Evolutionary conservation across 1,139 yeast genomes (phyloP).

Genomic region (Saccharomyces hybrid): DNA sequence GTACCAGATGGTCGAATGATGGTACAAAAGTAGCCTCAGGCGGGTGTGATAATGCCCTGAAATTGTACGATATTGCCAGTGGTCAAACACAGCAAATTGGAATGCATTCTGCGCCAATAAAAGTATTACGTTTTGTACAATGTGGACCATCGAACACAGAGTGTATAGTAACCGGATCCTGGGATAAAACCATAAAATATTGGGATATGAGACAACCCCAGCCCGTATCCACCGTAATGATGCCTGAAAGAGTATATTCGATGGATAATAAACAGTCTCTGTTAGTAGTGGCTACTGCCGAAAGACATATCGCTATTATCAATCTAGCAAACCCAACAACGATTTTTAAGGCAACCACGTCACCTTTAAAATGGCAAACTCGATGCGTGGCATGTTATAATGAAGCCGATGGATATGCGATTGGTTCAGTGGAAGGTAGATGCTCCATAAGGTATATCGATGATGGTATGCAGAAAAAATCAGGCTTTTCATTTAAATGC

Average conservation of each 20-base stretch:
- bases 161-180: slow-evolving; percentile 84
- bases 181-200: slow-evolving; percentile 92
- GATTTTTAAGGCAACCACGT: slow-evolving; percentile 62
- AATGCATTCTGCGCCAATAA: slow-evolving; percentile 75
- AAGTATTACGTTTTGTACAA: slow-evolving; percentile 64
- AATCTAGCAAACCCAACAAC: slow-evolving; percentile 79
- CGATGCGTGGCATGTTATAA: slow-evolving; percentile 77
- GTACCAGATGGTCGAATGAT: slow-evolving; percentile 76
- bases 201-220: slow-evolving; percentile 74
- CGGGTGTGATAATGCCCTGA: slow-evolving; percentile 87
- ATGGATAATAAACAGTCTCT: slow-evolving; percentile 81
- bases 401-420: slow-evolving; percentile 83
- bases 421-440: slow-evolving; percentile 92
- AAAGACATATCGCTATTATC: slow-evolving; percentile 68
- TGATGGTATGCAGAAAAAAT: slow-evolving; percentile 62
- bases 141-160: slow-evolving; percentile 78
- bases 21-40: slow-evolving; percentile 87
- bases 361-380: slow-evolving; percentile 92
- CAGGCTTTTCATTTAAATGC: slow-evolving; percentile 87
- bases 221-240: slow-evolving; percentile 69
- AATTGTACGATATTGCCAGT: slow-evolving; percentile 70
- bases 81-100: slow-evolving; percentile 85
- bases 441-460: slow-evolving; percentile 95
- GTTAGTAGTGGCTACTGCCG: slow-evolving; percentile 89
- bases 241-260: slow-evolving; percentile 87